Evolutionary conservation across 805 yeast genomes (phyloP).

Genomic region (Ogataea pignaliae): DNA sequence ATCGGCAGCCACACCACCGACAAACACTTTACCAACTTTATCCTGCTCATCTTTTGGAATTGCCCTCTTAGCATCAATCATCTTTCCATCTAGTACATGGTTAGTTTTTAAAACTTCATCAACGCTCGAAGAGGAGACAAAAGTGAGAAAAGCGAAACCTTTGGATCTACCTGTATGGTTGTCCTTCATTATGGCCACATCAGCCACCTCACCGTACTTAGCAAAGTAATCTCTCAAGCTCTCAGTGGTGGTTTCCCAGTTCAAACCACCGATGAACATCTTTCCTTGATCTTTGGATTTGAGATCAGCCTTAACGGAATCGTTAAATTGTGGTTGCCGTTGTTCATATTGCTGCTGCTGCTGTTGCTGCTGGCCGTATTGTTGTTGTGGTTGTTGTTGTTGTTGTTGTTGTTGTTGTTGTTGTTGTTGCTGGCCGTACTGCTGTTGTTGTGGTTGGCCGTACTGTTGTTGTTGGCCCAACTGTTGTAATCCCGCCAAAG

Average conservation of each 20-base stretch:
- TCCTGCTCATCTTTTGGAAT: constrained; percentile 97
- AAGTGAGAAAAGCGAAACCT: constrained; percentile 93
- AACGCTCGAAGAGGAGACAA: constrained; percentile 75
- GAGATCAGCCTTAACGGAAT: constrained; percentile 43
- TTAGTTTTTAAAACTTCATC: constrained; percentile 81
- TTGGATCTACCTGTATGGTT: constrained; percentile 80
- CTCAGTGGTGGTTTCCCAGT: constrained; percentile 97
- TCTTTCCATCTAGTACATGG: constrained; percentile 90
- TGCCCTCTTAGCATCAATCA: constrained; percentile 96
- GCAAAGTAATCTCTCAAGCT: constrained; percentile 75
- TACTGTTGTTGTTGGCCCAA: constrained; percentile 9
- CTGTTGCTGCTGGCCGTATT: background rate
- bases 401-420: constrained; percentile 18
- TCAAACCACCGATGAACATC: constrained; percentile 94
- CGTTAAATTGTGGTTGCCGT: constrained; percentile 15
- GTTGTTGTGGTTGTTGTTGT: constrained; percentile 15
- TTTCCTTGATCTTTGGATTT: constrained; percentile 71
- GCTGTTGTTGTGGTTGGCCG: constrained; percentile 6
- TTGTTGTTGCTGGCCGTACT: constrained; percentile 12
- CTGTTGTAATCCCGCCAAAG: constrained; percentile 33
- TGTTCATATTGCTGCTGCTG: constrained; percentile 4
- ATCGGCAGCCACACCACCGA: constrained; percentile 93
- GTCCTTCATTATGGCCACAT: constrained; percentile 91
- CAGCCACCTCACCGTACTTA: constrained; percentile 84
- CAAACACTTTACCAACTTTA: constrained; percentile 92